Base-by-base conservation (phyloP, 495 filamentous ascomycete genomes). In the Xylaria curta region DNA sequence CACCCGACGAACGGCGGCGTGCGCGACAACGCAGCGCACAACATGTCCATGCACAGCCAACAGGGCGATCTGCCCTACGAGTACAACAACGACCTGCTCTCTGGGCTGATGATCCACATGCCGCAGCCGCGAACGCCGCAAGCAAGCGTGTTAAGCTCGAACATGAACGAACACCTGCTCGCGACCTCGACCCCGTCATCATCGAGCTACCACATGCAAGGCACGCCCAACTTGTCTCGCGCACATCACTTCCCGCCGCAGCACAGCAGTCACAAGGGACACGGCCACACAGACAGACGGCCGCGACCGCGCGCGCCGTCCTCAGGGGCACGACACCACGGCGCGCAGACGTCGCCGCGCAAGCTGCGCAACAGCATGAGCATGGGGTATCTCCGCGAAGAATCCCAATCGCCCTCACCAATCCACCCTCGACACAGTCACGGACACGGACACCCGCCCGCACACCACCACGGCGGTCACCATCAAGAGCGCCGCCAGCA, bases 81-180 rank as follows among this genome's bases (percentile, higher is more conserved):
- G 6, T 81, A 82, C 65, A 44, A 24, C 36, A 51, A 70, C 72
- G 53, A 64, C 28, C 72, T 75, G n/a, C 61, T 81, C 73, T 68
- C 76, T 28, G 79, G 80, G 7, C 80, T 83, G 54, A 80, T 82
- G 75, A 80, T 85, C 68, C 82, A 85, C 70, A 80, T 80, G 78
- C 79, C 79, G 28, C 79, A 78, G 31, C 75, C 77, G 6, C 78
- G 75, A 0, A 56, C 67, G 12, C 75, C 78, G 0, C 72, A 66
- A 4, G 72, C 75, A 2, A 69, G 71, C 46, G 71, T 79, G 2
- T 66, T 79, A 19, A 68, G 19, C 54, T 24, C 72, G 44, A 42
- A 36, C 66, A 64, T 76, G 3, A 65, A 70, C 66, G 75, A 76
- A 24, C 56, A 73, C 66, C 53, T 59, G 7, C 58, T 64, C 72